These are phyloP conservation scores for Phytopythium chamaehyphon DNA, from an alignment of 352 stramenopile genomes.

Conservation along the genomic window DNA sequence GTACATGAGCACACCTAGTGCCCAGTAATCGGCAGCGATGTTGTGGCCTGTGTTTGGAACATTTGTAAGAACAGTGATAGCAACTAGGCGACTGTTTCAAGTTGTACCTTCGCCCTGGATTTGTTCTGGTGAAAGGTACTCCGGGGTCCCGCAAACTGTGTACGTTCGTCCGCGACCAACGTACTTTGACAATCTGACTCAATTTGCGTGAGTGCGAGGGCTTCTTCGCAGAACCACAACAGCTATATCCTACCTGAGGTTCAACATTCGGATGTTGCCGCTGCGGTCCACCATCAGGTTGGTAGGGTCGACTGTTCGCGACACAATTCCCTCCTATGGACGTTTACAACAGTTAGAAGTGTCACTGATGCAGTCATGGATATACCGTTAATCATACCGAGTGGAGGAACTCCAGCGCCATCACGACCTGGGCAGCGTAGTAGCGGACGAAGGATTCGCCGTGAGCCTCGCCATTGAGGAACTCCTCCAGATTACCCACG, in stretches of 20 bases:
- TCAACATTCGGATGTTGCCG: constrained; percentile 81
- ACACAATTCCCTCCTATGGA: constrained; percentile 72
- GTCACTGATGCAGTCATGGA: background rate
- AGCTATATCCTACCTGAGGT: constrained; percentile 47
- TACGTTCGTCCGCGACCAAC: constrained; percentile 79
- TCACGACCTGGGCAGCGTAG: constrained; percentile 81
- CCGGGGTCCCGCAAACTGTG: constrained; percentile 81
- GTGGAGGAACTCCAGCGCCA: constrained; percentile 81
- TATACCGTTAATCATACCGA: constrained; percentile 25
- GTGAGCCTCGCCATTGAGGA: constrained; percentile 60
- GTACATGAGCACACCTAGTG: constrained; percentile 93
- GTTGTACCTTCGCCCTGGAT: constrained; percentile 78
- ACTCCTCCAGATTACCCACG: constrained; percentile 78
- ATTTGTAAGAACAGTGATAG: background rate
- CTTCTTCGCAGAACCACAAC: background rate
- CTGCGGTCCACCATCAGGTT: constrained; percentile 79
- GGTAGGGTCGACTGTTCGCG: constrained; percentile 68
- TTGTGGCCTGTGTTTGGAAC: constrained; percentile 52
- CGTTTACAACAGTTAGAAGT: background rate
- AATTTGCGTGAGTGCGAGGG: background rate
- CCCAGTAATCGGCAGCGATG: constrained; percentile 90
- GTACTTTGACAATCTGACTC: constrained; percentile 82
- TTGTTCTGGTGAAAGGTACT: constrained; percentile 83
- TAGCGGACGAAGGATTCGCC: constrained; percentile 81
- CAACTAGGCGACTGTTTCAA: background rate